phyloP scores from a whole-genome alignment of 352 stramenopile genomes.

The Phytophthora palmivora region DNA sequence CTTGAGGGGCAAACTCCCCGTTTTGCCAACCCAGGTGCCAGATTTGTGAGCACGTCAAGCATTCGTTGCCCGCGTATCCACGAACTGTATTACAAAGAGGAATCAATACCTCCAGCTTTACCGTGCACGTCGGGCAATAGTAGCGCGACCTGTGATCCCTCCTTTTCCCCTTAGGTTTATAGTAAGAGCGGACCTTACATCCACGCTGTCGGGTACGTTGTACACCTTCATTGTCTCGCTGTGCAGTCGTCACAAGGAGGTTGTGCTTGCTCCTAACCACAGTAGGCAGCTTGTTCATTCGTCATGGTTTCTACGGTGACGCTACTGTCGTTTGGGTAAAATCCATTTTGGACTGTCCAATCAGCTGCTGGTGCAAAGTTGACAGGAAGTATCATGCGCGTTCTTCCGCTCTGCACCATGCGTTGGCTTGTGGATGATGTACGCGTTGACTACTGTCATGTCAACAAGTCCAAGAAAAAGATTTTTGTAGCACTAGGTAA shows the following conservation, averaged over 20 bases:
- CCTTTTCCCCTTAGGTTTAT: conserved; percentile 23
- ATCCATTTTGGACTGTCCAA: neutral
- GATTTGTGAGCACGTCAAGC: conserved; percentile 22
- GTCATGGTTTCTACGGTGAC: too few relatives aligned
- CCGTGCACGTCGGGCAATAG: conserved; percentile 13
- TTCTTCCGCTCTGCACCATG: conserved; percentile 6
- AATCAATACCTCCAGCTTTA: neutral
- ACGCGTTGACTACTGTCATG: conserved; percentile 31
- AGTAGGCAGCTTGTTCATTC: neutral
- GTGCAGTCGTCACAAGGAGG: neutral
- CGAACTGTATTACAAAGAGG: conserved; percentile 17
- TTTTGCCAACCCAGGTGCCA: conserved; percentile 29
- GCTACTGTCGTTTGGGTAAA: neutral
- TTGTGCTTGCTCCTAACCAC: neutral
- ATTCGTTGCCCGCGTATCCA: neutral
- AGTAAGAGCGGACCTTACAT: conserved; percentile 16
- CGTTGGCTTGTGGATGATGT: conserved; percentile 1
- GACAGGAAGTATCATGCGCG: conserved; percentile 4
- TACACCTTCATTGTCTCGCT: neutral
- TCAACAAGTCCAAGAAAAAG: conserved; percentile 25
- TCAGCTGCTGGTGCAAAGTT: neutral
- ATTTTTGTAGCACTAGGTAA: conserved; percentile 27
- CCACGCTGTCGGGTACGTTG: neutral
- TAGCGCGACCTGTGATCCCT: conserved; percentile 5
- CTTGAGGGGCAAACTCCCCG: conserved; percentile 15